A percentile compares a stretch with the other conserved stretches of the same genome.
Conservation (phyloP, 2,329 filamentous ascomycete species). For the Fusarium euwallaceae region DNA sequence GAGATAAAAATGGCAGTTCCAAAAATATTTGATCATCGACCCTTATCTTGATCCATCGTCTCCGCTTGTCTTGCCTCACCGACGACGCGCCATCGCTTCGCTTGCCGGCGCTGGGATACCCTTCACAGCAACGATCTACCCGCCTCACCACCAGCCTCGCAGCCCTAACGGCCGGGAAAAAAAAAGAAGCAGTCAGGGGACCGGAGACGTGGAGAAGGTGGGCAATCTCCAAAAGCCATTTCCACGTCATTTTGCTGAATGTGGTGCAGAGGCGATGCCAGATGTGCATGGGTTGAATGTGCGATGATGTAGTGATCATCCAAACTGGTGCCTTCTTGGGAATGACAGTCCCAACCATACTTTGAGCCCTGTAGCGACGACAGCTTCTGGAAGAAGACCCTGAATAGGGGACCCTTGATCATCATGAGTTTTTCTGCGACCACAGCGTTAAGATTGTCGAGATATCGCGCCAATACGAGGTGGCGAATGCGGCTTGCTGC, state of each 20-base stretch:
- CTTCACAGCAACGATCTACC: slow-evolving; percentile 37
- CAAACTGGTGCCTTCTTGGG: slow-evolving; percentile 33
- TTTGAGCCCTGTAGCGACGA: slow-evolving; percentile 32
- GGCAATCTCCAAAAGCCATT: slow-evolving; percentile 27
- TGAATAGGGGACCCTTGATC: slow-evolving; percentile 24
- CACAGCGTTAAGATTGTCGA: not conserved
- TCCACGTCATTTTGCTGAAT: slow-evolving; percentile 9
- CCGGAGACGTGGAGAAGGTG: slow-evolving; percentile 29
- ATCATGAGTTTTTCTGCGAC: slow-evolving; percentile 1
- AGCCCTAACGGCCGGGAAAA: not conserved
- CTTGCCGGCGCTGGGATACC: slow-evolving; percentile 26
- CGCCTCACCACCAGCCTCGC: slow-evolving; percentile 32
- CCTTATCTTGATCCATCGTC: slow-evolving; percentile 22
- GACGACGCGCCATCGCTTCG: slow-evolving; percentile 31
- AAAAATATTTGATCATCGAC: slow-evolving; percentile 29
- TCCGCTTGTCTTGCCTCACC: slow-evolving; percentile 22
- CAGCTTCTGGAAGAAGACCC: slow-evolving; percentile 38
- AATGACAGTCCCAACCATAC: slow-evolving; percentile 34
- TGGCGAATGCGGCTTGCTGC: slow-evolving; percentile 5
- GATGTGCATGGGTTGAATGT: slow-evolving; percentile 40
- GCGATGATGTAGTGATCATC: slow-evolving; percentile 44
- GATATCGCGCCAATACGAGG: slow-evolving; percentile 16
- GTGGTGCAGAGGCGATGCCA: slow-evolving; percentile 23
- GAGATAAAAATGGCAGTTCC: slow-evolving; percentile 38
- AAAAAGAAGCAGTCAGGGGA: slow-evolving; percentile 28